phyloP scores from a whole-genome alignment of 306 rosid genomes.

The Biancaea sappan region DNA sequence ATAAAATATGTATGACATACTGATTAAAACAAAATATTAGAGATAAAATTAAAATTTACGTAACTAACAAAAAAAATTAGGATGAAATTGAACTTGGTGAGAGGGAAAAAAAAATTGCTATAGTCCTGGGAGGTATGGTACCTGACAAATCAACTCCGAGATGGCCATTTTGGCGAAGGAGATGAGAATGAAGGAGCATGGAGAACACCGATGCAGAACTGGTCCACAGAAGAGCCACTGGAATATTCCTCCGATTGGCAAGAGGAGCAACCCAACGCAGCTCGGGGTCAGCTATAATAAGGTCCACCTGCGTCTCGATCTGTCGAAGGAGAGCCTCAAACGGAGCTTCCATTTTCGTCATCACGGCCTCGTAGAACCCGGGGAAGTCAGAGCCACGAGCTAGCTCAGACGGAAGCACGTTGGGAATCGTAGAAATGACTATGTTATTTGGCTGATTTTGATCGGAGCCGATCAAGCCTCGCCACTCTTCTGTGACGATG shows the following conservation, averaged over 20 bases:
- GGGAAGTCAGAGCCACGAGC: slow-evolving; percentile 42
- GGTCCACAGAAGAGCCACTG: slow-evolving; percentile 52
- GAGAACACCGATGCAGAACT: slow-evolving; percentile 52
- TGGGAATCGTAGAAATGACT: slow-evolving; percentile 40
- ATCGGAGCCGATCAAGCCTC: slow-evolving; percentile 36
- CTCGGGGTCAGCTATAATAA: slow-evolving; percentile 42
- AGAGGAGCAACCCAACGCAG: slow-evolving; percentile 43
- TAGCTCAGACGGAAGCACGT: slow-evolving; percentile 53
- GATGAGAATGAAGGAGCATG: slow-evolving; percentile 39
- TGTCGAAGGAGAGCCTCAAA: slow-evolving; percentile 47
- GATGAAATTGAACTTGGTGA: no score
- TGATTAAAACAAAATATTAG: no score
- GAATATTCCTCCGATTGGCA: slow-evolving; percentile 46
- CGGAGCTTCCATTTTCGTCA: slow-evolving; percentile 52
- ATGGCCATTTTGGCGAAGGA: slow-evolving; percentile 30
- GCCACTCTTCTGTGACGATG: slow-evolving; percentile 65
- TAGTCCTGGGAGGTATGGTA: neutral
- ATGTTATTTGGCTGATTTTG: slow-evolving; percentile 37
- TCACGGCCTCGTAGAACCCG: slow-evolving; percentile 53
- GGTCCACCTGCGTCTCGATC: slow-evolving; percentile 38
- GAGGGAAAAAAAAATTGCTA: no score
- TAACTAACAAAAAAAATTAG: no score
- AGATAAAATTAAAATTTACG: no score
- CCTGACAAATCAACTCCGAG: slow-evolving; percentile 22
- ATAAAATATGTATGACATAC: no score